Conservation (phyloP, 1,284 basidiomycete species). For the Singerocomus rubriflavus region DNA sequence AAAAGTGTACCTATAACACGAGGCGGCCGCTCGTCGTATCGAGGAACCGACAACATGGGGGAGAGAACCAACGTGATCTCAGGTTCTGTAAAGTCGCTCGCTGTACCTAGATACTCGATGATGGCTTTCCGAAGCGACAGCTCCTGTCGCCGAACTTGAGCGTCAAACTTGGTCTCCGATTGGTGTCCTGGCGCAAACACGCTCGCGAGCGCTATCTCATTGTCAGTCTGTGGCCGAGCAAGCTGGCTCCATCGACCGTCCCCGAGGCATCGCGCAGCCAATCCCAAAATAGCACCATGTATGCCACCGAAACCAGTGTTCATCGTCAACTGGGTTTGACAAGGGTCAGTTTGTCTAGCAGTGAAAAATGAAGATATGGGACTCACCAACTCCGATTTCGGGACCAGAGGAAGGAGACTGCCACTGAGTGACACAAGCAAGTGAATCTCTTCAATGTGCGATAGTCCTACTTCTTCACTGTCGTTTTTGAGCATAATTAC, state of each 20-base stretch:
- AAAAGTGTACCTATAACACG: constrained; percentile 37
- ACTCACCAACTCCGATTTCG: constrained; percentile 75
- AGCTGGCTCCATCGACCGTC: constrained; percentile 55
- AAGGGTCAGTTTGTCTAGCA: constrained; percentile 2
- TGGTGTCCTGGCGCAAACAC: constrained; percentile 53
- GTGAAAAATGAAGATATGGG: neutral
- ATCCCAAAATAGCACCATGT: constrained; percentile 75
- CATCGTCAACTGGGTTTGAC: constrained; percentile 45
- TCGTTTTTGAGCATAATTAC: constrained; percentile 77
- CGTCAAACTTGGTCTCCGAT: constrained; percentile 55
- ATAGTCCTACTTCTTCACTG: constrained; percentile 57
- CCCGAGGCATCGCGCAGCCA: constrained; percentile 77
- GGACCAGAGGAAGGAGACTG: constrained; percentile 63
- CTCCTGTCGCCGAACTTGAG: constrained; percentile 50
- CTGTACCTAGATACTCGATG: constrained; percentile 61
- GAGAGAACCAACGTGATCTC: constrained; percentile 67
- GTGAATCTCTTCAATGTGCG: constrained; percentile 73
- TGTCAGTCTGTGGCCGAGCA: constrained; percentile 68
- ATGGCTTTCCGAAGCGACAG: constrained; percentile 57
- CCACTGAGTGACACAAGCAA: constrained; percentile 71
- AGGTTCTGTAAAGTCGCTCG: constrained; percentile 71
- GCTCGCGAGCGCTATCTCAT: constrained; percentile 59
- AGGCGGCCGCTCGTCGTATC: constrained; percentile 44
- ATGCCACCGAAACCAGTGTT: constrained; percentile 79
- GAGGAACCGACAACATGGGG: constrained; percentile 49